Conservation (phyloP, 163 green algal genomes). For the Volvox carteri region DNA sequence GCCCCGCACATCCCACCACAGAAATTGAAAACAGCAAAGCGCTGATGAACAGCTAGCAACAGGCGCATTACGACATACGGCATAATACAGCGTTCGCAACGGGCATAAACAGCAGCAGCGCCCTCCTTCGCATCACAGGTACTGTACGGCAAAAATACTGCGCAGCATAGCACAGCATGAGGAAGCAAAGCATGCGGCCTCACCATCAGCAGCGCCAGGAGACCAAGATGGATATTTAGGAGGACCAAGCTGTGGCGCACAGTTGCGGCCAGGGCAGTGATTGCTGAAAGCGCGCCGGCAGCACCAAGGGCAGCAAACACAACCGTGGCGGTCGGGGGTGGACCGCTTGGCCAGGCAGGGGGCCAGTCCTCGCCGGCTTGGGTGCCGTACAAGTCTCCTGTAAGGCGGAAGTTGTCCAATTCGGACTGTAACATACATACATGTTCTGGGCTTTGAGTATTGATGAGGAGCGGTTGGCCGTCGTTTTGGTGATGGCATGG, state of each 20-base stretch:
- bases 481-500: too few relatives aligned
- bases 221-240: conserved; percentile 17
- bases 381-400: conserved; percentile 6
- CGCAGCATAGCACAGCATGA: too few relatives aligned
- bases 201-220: conserved; percentile 48
- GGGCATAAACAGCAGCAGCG: too few relatives aligned
- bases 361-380: not conserved
- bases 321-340: not conserved
- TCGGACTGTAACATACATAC: not conserved
- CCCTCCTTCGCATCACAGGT: too few relatives aligned
- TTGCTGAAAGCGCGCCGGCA: not conserved
- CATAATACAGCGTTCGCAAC: too few relatives aligned
- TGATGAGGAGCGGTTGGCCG: not conserved
- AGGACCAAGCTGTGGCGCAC: not conserved
- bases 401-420: not conserved
- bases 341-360: not conserved
- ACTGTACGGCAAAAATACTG: too few relatives aligned
- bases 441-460: not conserved
- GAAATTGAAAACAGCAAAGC: too few relatives aligned
- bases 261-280: not conserved
- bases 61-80: too few relatives aligned
- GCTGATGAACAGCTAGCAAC: too few relatives aligned
- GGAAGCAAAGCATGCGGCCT: too few relatives aligned
- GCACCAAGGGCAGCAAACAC: not conserved
- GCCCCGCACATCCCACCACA: too few relatives aligned